Percentiles rank a stretch among this genome's conserved stretches.
Evolutionary conservation across 768 basidiomycete genomes (phyloP).

Genomic region (Tubosaeta sp.): DNA sequence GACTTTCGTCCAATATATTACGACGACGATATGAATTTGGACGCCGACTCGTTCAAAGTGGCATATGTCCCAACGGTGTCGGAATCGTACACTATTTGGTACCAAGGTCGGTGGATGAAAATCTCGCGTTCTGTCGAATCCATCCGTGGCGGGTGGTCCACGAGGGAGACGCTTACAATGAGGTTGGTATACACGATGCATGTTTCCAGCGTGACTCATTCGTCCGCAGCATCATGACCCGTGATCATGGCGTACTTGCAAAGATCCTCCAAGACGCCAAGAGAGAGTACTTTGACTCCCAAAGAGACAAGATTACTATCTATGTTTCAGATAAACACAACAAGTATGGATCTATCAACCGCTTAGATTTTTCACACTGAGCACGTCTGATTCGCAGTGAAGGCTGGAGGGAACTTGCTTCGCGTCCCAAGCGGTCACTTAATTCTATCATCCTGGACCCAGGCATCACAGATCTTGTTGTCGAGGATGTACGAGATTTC

Average conservation of each 20-base stretch:
- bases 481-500: slow-evolving; percentile 71
- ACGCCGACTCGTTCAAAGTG: slow-evolving; percentile 25
- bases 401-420: slow-evolving; percentile 52
- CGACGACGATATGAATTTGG: slow-evolving; percentile 20
- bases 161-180: slow-evolving; percentile 20
- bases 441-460: slow-evolving; percentile 68
- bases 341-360: slow-evolving; percentile 22
- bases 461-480: slow-evolving; percentile 58
- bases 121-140: slow-evolving; percentile 21
- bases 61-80: slow-evolving; percentile 33
- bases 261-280: slow-evolving; percentile 53
- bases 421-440: slow-evolving; percentile 61
- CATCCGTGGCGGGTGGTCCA: slow-evolving; percentile 13
- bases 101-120: slow-evolving; percentile 30
- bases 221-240: slow-evolving; percentile 44
- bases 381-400: slow-evolving; percentile 21
- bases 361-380: not conserved
- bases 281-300: slow-evolving; percentile 45
- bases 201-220: not conserved
- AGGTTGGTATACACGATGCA: slow-evolving; percentile 9
- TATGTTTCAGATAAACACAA: slow-evolving; percentile 47
- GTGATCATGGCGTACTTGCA: slow-evolving; percentile 43
- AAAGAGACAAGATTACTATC: slow-evolving; percentile 49
- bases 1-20: slow-evolving; percentile 26
- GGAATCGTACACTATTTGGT: slow-evolving; percentile 33